A percentile compares a stretch with the other conserved stretches of the same genome.
phyloP scores from a whole-genome alignment of 495 filamentous ascomycete species.

The Poronia punctata region DNA sequence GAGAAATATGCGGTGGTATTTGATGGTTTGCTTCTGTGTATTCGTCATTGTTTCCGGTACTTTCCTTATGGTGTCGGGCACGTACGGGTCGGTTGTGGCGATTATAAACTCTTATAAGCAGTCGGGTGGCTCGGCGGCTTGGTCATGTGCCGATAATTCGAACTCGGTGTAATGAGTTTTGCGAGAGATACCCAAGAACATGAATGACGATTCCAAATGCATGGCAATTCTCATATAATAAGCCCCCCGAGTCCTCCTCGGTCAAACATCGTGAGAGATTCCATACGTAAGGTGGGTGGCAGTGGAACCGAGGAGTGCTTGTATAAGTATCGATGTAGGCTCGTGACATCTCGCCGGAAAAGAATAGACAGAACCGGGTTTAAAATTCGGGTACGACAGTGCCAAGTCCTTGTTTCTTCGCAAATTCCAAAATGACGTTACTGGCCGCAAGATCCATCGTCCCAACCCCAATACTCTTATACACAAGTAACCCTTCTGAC shows the following conservation, averaged over 20 bases:
- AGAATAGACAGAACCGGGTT: no score
- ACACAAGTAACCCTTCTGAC: constrained; percentile 62
- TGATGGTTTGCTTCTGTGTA: constrained; percentile 16
- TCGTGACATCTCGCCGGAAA: no score
- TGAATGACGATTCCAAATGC: no score
- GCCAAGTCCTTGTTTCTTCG: constrained; percentile 56
- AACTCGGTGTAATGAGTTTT: constrained; percentile 1
- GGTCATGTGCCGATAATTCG: constrained; percentile 2
- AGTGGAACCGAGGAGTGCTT: no score
- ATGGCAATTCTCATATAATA: no score
- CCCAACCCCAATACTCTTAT: constrained; percentile 60
- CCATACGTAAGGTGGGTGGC: no score
- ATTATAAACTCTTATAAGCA: constrained; percentile 27
- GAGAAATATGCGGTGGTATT: constrained; percentile 18
- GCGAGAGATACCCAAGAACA: no score
- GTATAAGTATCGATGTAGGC: no score
- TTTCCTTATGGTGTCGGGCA: constrained; percentile 28
- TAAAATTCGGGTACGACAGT: constrained; percentile 57
- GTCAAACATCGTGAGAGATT: no score
- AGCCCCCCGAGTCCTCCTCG: no score
- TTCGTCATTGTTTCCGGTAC: constrained; percentile 15
- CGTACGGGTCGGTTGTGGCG: constrained; percentile 24
- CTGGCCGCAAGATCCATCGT: constrained; percentile 62
- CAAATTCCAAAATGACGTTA: constrained; percentile 57
- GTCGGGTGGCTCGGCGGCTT: constrained; percentile 1